Percentiles rank a stretch among this genome's conserved stretches.
Evolutionary conservation across 805 yeast species (phyloP).

Genomic region (Isabelozyma pseudorhagii): DNA sequence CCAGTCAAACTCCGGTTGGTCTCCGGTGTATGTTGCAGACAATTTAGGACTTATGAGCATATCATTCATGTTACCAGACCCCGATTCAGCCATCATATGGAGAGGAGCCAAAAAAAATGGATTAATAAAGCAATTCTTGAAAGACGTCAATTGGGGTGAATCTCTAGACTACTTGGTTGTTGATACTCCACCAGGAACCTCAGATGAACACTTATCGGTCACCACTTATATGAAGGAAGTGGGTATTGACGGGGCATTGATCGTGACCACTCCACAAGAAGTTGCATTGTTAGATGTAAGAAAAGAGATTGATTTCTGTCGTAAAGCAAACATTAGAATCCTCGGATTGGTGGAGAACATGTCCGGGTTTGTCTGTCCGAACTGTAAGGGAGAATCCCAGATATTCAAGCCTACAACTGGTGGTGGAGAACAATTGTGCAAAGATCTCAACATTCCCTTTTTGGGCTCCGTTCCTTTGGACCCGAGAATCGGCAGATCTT

Average conservation of each 20-base stretch:
- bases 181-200: conserved; percentile 98
- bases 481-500: conserved; percentile 86
- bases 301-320: conserved; percentile 92
- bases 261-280: conserved; percentile 97
- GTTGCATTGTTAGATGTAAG: conserved; percentile 93
- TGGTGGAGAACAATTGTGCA: conserved; percentile 83
- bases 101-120: conserved; percentile 95
- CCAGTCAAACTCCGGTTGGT: conserved; percentile 90
- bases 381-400: conserved; percentile 83
- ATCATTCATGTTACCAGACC: conserved; percentile 90
- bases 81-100: conserved; percentile 95
- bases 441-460: conserved; percentile 73
- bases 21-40: conserved; percentile 94
- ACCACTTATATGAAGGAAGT: conserved; percentile 83
- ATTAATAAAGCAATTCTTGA: conserved; percentile 85
- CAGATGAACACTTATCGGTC: conserved; percentile 93
- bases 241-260: conserved; percentile 92
- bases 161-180: conserved; percentile 76
- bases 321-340: conserved; percentile 81
- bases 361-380: conserved; percentile 98
- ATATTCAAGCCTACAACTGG: conserved; percentile 96
- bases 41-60: conserved; percentile 95
- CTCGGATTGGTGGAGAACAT: conserved; percentile 94
- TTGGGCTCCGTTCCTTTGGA: conserved; percentile 94
- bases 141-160: conserved; percentile 94